Evolutionary conservation across 2,329 filamentous ascomycete genomes (phyloP), one percentile per base, ranked within the genome.

Genomic region (Alternaria triticina): DNA sequence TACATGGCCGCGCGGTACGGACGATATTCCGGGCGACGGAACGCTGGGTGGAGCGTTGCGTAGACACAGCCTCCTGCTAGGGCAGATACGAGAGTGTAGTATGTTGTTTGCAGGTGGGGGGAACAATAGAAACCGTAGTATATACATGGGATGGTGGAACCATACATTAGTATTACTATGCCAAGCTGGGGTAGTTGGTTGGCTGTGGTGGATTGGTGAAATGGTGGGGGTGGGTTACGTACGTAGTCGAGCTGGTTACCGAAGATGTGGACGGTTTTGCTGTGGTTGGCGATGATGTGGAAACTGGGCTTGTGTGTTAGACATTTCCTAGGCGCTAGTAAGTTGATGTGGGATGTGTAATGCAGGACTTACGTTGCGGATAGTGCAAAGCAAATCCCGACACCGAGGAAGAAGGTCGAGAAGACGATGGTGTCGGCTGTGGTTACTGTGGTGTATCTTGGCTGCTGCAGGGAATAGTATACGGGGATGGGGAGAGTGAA

Each of bases 181-280:
- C 55, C 46, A 11, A 58, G 46, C 55, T 58, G 2, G 13, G 1
- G 4, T 17, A 27, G 1, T 58, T 1, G 51, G 55, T 28, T 28
- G 12, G 20, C 6, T 23, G 44, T 22, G 9, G 9, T 30, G 30
- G 6, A 7, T 6, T 20, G 20, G 20, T 22, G 20, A 22, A 22
- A 22, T 22, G 6, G 15, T 8, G 23, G 33, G 17, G 4, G n/a
- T 15, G 13, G 15, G 3, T 10, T n/a, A 3, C 33, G 5, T 30
- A 58, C 56, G 22, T 58, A 58, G 33, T 58, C 46, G 11, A 58
- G 46, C 17, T 58, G 46, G 4, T 51, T 51, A 43, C 56, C 56
- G 12, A 58, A 58, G 22, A 51, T 4, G 6, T 58, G 46, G 7
- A 58, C n/a, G 17, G 1, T 58, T 17, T 51, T 9, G 30, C 56